Base-by-base conservation (phyloP, 1,284 basidiomycete genomes). In the Fistulina hepatica region DNA sequence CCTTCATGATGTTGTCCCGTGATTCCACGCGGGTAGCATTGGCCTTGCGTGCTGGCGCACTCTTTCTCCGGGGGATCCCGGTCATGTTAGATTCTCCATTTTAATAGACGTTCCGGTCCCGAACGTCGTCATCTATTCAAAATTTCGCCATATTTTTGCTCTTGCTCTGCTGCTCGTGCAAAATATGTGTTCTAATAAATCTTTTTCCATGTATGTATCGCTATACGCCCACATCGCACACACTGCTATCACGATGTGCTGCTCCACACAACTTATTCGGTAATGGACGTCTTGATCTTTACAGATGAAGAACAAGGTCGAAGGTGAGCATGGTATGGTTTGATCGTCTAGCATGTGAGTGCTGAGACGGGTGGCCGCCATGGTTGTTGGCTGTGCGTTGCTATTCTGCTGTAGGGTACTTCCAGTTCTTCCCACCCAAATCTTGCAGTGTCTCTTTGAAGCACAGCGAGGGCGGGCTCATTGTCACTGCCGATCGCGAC, bases 391-490 rank as follows among this genome's bases (percentile, higher is more conserved):
- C 54, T 56, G 42, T 58, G 56, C 25, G 34, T 43, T 44, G 27
- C 33, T 37, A 40, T 36, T 47, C n/a, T n/a, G n/a, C n/a, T 51
- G 44, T 61, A 88, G 83, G 76, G 43, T 88, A 86, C 53, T 84
- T 78, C 52, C 61, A 80, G 24, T 53, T 57, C 40, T 88, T 88
- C 65, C 83, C 83, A 17, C 71, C 73, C 22, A 75, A 75, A 54
- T 63, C 61, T 26, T 76, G 69, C 65, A 79, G 82, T 48, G 80
- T 85, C 21, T 62, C 67, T 17, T 61, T 83, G 21, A 63, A 73
- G 44, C 21, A 52, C 56, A 16, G 56, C 55, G 20, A 58, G 53
- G 32, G 56, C 56, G 21, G 57, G 59, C 13, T 45, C 53, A 10
- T 61, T 70, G 46, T 75, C 75, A 50, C 61, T 74, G n/a, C 58